These are phyloP conservation scores for Carex myosuroides DNA, from an alignment of 176 grass and related monocot genomes.

Conservation along the genomic window DNA sequence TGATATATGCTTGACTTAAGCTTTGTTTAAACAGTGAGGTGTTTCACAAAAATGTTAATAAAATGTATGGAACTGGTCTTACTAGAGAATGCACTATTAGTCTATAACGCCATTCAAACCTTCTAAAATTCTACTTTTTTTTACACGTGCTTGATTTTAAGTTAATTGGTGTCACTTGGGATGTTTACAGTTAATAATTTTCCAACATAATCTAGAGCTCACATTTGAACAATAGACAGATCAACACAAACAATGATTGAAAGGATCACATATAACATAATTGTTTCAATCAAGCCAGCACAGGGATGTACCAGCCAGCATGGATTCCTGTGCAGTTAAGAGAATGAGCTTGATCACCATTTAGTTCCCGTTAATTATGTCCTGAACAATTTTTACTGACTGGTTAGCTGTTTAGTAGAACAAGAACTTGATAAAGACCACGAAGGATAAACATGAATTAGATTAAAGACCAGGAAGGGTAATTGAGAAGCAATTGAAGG, in stretches of 20 bases:
- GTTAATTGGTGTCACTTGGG: neutral
- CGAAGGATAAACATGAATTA: neutral
- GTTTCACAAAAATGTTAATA: neutral
- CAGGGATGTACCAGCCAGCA: neutral
- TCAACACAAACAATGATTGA: neutral
- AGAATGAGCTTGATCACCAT: neutral
- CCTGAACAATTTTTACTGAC: neutral
- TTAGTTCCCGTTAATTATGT: neutral
- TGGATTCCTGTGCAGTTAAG: neutral
- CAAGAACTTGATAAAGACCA: neutral
- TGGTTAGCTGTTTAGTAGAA: neutral
- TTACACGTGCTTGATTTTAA: too few relatives aligned
- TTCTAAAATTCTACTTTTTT: neutral
- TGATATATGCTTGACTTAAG: neutral
- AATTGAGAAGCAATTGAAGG: neutral
- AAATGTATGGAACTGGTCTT: neutral
- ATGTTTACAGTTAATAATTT: neutral
- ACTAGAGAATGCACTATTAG: neutral
- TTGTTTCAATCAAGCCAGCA: too few relatives aligned
- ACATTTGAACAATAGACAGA: neutral
- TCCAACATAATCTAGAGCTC: neutral
- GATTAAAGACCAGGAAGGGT: neutral
- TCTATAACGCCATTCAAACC: neutral
- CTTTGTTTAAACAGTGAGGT: neutral
- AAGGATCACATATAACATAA: too few relatives aligned